Evolutionary conservation across 768 basidiomycete genomes (phyloP).

Genomic region (Leucogyrophana mollusca): DNA sequence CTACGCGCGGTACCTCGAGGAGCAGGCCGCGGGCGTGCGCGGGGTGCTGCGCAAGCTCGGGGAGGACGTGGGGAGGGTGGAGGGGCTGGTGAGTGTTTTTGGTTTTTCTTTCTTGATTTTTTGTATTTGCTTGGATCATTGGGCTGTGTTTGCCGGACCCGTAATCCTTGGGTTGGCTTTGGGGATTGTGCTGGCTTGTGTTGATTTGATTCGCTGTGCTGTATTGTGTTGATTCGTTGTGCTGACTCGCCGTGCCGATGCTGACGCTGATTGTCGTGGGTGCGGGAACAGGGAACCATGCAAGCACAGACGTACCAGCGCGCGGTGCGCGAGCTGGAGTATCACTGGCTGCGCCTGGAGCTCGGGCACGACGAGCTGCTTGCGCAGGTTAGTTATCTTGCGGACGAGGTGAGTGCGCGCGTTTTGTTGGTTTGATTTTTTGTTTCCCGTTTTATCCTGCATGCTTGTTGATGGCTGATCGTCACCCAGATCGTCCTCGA

Average conservation of each 20-base stretch:
- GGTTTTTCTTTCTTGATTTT: background rate
- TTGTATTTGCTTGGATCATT: background rate
- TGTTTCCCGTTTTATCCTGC: background rate
- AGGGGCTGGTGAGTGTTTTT: conserved; percentile 63
- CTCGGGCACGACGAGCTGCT: conserved; percentile 64
- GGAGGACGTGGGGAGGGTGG: conserved; percentile 76
- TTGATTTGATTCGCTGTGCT: no score
- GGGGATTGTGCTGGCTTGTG: no score
- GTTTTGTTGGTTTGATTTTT: no score
- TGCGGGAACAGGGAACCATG: conserved; percentile 72
- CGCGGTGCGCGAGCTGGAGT: conserved; percentile 65
- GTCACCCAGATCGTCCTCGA: conserved; percentile 75
- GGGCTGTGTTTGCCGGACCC: no score
- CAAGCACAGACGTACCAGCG: conserved; percentile 69
- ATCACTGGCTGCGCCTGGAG: conserved; percentile 63
- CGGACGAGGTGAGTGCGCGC: conserved; percentile 68
- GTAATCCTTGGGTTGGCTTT: no score
- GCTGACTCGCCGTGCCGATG: no score
- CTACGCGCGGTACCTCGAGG: conserved; percentile 83
- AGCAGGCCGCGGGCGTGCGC: conserved; percentile 76
- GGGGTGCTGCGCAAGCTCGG: conserved; percentile 72
- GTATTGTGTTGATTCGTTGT: no score
- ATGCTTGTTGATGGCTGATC: background rate
- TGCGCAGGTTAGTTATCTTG: conserved; percentile 69
- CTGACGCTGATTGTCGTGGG: no score